These are phyloP conservation scores for Blastobotrys indianensis DNA, from an alignment of 1,139 yeast species.

Conservation along the genomic window DNA sequence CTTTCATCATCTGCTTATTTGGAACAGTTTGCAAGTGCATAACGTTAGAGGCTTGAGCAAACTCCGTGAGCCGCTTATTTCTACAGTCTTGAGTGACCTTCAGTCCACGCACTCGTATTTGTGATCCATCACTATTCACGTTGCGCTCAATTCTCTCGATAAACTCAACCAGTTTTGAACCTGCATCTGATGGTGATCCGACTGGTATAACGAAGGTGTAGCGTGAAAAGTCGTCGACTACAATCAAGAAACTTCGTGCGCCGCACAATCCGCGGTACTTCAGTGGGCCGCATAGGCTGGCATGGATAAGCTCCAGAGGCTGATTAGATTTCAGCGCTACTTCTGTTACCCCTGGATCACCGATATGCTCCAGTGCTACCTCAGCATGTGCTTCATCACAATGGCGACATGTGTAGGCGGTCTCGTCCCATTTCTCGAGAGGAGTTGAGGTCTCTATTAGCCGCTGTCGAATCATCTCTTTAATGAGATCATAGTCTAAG, in stretches of 20 bases:
- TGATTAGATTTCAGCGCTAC: slow-evolving; percentile 11
- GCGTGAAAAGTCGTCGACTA: slow-evolving; percentile 11
- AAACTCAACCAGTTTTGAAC: slow-evolving; percentile 8
- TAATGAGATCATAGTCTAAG: not conserved
- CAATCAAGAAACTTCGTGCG: slow-evolving; percentile 3
- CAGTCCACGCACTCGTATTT: slow-evolving; percentile 7
- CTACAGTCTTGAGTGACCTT: slow-evolving; percentile 12
- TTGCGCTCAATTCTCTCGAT: slow-evolving; percentile 6
- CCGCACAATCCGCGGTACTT: slow-evolving; percentile 9
- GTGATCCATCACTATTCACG: not conserved
- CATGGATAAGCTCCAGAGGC: slow-evolving; percentile 12
- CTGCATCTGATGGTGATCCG: slow-evolving; percentile 7
- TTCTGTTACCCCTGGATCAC: slow-evolving; percentile 9
- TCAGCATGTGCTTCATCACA: slow-evolving; percentile 7
- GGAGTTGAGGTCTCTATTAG: not conserved
- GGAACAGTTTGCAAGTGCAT: slow-evolving; percentile 12
- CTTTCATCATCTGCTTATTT: slow-evolving; percentile 10
- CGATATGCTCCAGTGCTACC: slow-evolving; percentile 3
- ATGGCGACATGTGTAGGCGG: not conserved
- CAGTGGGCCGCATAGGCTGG: slow-evolving; percentile 10
- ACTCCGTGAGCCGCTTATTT: slow-evolving; percentile 9
- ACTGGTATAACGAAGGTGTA: slow-evolving; percentile 9
- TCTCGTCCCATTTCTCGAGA: not conserved
- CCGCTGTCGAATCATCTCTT: slow-evolving; percentile 1
- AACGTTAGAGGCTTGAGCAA: slow-evolving; percentile 7